phyloP scores from a whole-genome alignment of 73 alveolate genomes.

The Paramecium sexaurelia region DNA sequence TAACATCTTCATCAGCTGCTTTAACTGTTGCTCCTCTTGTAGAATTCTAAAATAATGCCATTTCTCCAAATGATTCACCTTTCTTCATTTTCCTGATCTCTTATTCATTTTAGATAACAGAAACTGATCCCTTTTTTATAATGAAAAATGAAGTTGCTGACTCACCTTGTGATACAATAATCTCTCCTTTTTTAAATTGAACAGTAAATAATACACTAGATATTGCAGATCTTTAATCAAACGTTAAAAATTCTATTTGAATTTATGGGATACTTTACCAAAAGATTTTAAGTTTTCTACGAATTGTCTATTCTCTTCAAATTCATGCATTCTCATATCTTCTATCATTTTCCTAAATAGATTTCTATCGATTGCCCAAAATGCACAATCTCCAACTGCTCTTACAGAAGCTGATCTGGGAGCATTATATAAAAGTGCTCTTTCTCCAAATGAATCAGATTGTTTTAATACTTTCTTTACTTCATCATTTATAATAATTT shows the following conservation, averaged over 20 bases:
- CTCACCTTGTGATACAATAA: slow-evolving; percentile 65
- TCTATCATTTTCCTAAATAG: slow-evolving; percentile 66
- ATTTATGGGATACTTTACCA: not conserved
- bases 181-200: slow-evolving; percentile 53
- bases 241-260: slow-evolving; percentile 33
- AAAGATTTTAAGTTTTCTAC: slow-evolving; percentile 54
- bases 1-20: slow-evolving; percentile 70
- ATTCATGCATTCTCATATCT: slow-evolving; percentile 58
- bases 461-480: slow-evolving; percentile 33
- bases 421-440: slow-evolving; percentile 73
- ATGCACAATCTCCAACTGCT: slow-evolving; percentile 67
- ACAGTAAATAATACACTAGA: slow-evolving; percentile 39
- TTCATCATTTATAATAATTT: slow-evolving; percentile 41
- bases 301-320: slow-evolving; percentile 61
- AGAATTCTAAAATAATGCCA: slow-evolving; percentile 76
- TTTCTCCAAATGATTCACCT: slow-evolving; percentile 85
- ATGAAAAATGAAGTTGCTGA: slow-evolving; percentile 62
- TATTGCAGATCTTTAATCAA: slow-evolving; percentile 25
- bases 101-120: slow-evolving; percentile 37
- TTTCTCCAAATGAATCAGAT: slow-evolving; percentile 76
- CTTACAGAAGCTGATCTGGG: slow-evolving; percentile 57
- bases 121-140: slow-evolving; percentile 67
- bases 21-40: slow-evolving; percentile 78
- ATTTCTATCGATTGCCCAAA: slow-evolving; percentile 69
- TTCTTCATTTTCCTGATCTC: slow-evolving; percentile 61